Evolutionary conservation across 1,139 yeast species (phyloP), one percentile per base, ranked within the genome.

Genomic region (Pichia sp.): DNA sequence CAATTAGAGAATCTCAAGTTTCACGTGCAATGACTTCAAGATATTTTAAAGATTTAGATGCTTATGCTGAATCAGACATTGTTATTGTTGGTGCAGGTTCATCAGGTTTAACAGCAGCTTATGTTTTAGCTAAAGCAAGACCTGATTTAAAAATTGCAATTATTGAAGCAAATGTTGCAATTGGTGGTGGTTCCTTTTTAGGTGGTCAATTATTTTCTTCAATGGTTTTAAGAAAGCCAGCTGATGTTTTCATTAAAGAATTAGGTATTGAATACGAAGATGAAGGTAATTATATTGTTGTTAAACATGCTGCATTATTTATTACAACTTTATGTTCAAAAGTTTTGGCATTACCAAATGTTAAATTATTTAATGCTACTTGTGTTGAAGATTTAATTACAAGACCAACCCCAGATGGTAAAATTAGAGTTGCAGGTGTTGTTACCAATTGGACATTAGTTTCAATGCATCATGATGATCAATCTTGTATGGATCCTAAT

Each of bases 361-460:
- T 83, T 52, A 83, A 83, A 65, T 68, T 83, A 54, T 83, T 83
- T 72, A 83, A 83, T 61, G 92, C 92, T 33, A 82, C 89, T 40
- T 83, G 89, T 30, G 92, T 82, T 46, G 92, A 83, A 63, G 92
- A 83, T 61, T 73, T 83, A 63, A 82, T 83, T 58, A 83, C 90
- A 40, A 78, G 89, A 63, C 74, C 75, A 51, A 80, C 77, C 49
- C 76, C 70, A 35, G 63, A 72, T 30, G 85, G 84, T 37, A 74
- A 76, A 51, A 66, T 82, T 46, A 71, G 84, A 55, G 76, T 82
- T 51, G 85, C 87, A 26, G 92, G 90, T 61, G 90, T 83, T 28
- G 92, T 83, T 36, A 82, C 89, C 59, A 83, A 83, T 69, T 83
- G 90, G 90, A 83, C 90, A 24, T 69, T 82, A 57, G 90, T 83